These are phyloP conservation scores for Metroxylon sagu DNA, from an alignment of 176 grass and related monocot genomes.

Conservation along the genomic window DNA sequence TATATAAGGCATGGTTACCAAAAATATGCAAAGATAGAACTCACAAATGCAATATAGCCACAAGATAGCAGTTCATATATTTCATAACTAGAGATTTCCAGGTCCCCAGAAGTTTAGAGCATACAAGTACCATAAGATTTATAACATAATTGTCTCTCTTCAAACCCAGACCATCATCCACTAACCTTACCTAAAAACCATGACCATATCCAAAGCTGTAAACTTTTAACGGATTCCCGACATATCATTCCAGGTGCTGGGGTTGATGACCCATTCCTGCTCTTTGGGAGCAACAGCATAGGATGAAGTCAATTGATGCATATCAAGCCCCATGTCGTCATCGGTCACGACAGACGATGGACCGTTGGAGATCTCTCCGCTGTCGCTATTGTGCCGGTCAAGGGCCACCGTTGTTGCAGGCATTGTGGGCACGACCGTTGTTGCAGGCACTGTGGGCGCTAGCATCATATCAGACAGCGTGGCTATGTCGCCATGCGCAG, in stretches of 20 bases:
- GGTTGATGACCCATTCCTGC: slow-evolving; percentile 30
- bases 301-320: not conserved
- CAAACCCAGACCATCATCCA: too few species aligned
- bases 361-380: slow-evolving; percentile 1
- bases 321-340: slow-evolving; percentile 4
- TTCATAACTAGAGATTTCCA: too few species aligned
- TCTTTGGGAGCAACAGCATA: not conserved
- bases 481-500: not conserved
- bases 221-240: slow-evolving; percentile 13
- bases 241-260: slow-evolving; percentile 38
- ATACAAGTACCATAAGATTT: too few species aligned
- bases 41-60: too few species aligned
- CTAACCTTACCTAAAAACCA: too few species aligned
- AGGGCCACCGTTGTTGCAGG: not conserved
- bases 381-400: slow-evolving; percentile 16
- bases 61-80: too few species aligned
- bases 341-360: slow-evolving; percentile 1
- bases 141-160: too few species aligned
- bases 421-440: not conserved
- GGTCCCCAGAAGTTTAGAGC: too few species aligned
- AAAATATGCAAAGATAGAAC: too few species aligned
- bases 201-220: too few species aligned
- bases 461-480: slow-evolving; percentile 24
- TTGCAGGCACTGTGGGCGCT: not conserved
- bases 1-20: too few species aligned